phyloP scores from a whole-genome alignment of 345 rosid genomes.

The Diplotaxis tenuifolia region DNA sequence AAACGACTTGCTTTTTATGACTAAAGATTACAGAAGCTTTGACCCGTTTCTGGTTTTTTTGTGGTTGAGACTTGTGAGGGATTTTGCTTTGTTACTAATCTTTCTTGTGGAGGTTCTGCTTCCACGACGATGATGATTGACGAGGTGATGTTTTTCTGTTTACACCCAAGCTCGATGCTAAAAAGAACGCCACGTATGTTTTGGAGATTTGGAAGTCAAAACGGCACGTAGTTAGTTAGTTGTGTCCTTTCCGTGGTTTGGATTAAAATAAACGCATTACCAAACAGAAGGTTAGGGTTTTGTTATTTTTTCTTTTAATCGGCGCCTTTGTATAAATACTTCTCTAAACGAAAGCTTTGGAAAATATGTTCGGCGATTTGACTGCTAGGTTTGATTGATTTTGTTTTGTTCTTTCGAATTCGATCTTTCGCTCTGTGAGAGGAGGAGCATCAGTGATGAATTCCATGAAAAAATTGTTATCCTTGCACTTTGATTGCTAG shows the following conservation, averaged over 20 bases:
- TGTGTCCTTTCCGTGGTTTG: not conserved
- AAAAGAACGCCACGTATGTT: conserved; percentile 17
- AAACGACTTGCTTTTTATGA: not conserved
- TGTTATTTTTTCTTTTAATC: not conserved
- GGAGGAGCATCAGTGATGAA: conserved; percentile 48
- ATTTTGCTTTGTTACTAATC: not conserved
- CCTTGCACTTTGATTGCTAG: conserved; percentile 74
- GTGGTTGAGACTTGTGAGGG: not conserved
- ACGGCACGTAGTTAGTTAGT: not conserved
- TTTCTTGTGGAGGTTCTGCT: conserved; percentile 28
- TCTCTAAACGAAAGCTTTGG: accelerated
- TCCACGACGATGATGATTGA: conserved; percentile 23
- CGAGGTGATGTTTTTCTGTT: not conserved
- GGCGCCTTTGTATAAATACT: conserved; percentile 2
- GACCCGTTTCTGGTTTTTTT: conserved; percentile 24
- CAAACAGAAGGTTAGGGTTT: not conserved
- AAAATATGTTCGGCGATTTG: not conserved
- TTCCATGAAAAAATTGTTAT: conserved; percentile 46
- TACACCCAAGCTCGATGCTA: not conserved
- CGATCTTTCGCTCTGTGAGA: not conserved
- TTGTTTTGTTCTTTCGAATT: not conserved
- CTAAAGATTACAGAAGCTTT: not conserved
- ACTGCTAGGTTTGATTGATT: not conserved
- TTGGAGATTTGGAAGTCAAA: not conserved
- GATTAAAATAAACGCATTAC: not conserved